These are phyloP conservation scores for Gyromitra esculenta DNA, from an alignment of 2,329 filamentous ascomycete genomes.

Conservation along the genomic window DNA sequence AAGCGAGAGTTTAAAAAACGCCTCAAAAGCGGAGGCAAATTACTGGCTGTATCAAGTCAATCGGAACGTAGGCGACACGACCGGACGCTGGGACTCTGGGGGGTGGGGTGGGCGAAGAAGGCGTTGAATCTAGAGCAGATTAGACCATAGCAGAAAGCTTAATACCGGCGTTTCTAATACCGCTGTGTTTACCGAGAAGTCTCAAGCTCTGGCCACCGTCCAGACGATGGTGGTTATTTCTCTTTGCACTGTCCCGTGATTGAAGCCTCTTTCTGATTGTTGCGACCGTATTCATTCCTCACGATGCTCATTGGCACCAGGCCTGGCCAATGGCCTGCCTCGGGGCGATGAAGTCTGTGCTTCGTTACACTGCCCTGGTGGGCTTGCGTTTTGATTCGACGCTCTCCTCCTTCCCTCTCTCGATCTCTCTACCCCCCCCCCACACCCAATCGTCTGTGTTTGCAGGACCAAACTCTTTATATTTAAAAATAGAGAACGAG, in stretches of 20 bases:
- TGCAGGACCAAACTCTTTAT: conserved; percentile 36
- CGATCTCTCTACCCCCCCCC: conserved; percentile 1
- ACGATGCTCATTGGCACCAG: conserved; percentile 24
- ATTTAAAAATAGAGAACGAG: conserved; percentile 47
- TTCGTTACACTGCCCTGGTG: conserved; percentile 49
- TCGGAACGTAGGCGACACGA: not conserved
- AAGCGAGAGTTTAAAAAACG: conserved; percentile 1
- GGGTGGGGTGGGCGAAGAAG: too few relatives aligned
- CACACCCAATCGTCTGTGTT: conserved; percentile 38
- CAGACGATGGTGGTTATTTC: not conserved
- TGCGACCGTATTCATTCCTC: conserved; percentile 15
- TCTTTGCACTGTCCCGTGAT: conserved; percentile 30
- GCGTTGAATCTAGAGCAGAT: conserved; percentile 9
- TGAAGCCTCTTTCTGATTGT: conserved; percentile 19
- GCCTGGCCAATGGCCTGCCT: conserved; percentile 33
- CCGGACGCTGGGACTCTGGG: not conserved
- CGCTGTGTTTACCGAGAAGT: conserved; percentile 34
- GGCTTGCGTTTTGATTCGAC: conserved; percentile 36
- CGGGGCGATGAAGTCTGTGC: conserved; percentile 39
- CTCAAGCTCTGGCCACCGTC: conserved; percentile 18
- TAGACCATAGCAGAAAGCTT: conserved; percentile 20
- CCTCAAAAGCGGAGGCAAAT: conserved; percentile 22
- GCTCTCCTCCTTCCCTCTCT: conserved; percentile 4
- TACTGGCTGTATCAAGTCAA: conserved; percentile 22
- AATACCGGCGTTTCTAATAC: not conserved